A percentile compares a stretch with the other conserved stretches of the same genome.
Evolutionary conservation across 1,284 basidiomycete genomes (phyloP).

Genomic region (Chalciporus sp.): DNA sequence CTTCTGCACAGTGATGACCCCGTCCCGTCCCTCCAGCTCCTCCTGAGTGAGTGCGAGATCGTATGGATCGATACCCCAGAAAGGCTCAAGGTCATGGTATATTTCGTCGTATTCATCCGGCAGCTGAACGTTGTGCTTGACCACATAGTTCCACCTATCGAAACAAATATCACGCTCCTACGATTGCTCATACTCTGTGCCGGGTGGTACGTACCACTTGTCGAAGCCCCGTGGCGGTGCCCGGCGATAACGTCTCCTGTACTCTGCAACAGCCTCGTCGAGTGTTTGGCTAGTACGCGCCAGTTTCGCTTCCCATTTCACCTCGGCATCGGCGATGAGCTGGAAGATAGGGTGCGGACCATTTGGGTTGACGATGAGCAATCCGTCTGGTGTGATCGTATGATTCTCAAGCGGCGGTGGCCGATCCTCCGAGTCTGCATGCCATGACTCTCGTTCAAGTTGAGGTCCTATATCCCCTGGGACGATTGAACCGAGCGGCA

Average conservation of each 20-base stretch:
- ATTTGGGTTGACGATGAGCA: constrained; percentile 34
- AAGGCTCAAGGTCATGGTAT: constrained; percentile 52
- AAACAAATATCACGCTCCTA: not conserved
- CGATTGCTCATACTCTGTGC: not conserved
- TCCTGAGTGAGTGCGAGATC: constrained; percentile 42
- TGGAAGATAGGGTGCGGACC: constrained; percentile 47
- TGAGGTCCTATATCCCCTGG: not conserved
- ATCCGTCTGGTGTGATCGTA: constrained; percentile 27
- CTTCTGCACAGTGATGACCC: constrained; percentile 19
- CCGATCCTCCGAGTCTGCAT: not conserved
- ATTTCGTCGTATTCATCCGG: constrained; percentile 65
- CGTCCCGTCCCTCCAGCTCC: constrained; percentile 39
- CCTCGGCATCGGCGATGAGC: constrained; percentile 44
- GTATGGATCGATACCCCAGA: constrained; percentile 54
- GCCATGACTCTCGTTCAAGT: not conserved
- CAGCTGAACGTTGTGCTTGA: constrained; percentile 54
- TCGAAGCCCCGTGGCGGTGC: constrained; percentile 58
- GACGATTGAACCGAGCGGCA: not conserved
- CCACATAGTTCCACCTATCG: constrained; percentile 59
- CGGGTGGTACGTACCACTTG: constrained; percentile 47
- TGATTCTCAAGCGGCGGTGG: constrained; percentile 21
- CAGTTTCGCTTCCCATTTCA: constrained; percentile 43
- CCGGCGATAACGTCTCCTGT: constrained; percentile 48
- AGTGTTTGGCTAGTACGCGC: constrained; percentile 48
- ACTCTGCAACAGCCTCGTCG: constrained; percentile 46